Base-by-base conservation (phyloP, 345 rosid species). In the Eucalyptus lansdowneana region DNA sequence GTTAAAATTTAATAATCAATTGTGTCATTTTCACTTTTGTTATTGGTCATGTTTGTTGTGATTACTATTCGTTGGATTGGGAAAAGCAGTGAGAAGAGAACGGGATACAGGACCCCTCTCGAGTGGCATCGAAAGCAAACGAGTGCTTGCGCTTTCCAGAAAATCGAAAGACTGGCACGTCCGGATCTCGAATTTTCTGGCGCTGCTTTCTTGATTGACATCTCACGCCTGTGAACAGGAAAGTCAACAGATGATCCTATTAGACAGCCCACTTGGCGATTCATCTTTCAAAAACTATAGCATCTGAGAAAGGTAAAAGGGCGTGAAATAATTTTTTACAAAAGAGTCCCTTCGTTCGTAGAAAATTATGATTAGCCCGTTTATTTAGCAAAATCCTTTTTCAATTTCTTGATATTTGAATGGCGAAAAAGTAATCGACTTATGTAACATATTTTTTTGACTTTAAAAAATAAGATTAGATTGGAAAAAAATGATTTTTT, bases 221-320 rank as follows among this genome's bases (percentile, higher is more conserved):
- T 69, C 25, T 34, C 44, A 17, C 80, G 24, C 25, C 47, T 7
- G 0, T 4, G 12, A 11, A 4, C 14, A 1, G 12, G 4, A 21
- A 21, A 21, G 27, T 76, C 47, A 1, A 21, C 13, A 11, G 83
- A 6, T 22, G 47, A 40, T 19, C 6, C 6, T 24, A 72, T 0
- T 19, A 19, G 45, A 72, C 8, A 19, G 81, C 81, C 45, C 81
- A 1, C 11, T 9, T 37, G 5, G 47, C 47, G 4, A 40, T 40
- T 62, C 15, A 13, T 29, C 69, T 29, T 62, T 27, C 8, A 62
- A 12, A 62, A 29, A 60, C 31, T 27, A 27, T 27, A 27, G 69
- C 31, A 13, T 27, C 16, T 6, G 14, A 60, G 15, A 29, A 60
- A 60, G 31, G 67, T 27, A 12, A 60, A 27, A 60, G 69, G 15